Conservation (phyloP, 2,329 filamentous ascomycete species). For the Cordyceps militaris region DNA sequence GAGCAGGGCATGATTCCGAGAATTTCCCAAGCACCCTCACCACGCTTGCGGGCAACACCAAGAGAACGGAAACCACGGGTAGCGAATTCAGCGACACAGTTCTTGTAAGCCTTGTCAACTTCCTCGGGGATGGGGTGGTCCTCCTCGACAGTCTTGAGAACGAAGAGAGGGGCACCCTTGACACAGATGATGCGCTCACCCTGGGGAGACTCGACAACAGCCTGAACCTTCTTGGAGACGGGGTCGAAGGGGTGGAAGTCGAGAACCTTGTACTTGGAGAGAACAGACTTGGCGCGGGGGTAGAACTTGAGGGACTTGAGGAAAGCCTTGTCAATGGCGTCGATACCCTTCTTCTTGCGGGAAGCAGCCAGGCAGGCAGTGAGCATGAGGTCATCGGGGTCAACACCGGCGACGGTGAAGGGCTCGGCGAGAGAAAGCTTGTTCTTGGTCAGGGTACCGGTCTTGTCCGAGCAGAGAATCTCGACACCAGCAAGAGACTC, state of each 20-base stretch:
- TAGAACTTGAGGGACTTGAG: constrained; percentile 78
- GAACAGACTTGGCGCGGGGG: constrained; percentile 70
- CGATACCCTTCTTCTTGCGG: constrained; percentile 92
- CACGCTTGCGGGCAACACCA: constrained; percentile 85
- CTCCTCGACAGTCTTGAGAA: constrained; percentile 80
- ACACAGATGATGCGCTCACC: constrained; percentile 83
- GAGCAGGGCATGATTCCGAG: constrained; percentile 93
- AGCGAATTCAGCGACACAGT: constrained; percentile 86
- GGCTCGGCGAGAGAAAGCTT: constrained; percentile 83
- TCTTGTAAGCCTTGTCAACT: constrained; percentile 79
- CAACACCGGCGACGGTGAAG: constrained; percentile 74
- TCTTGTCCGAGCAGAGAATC: constrained; percentile 93
- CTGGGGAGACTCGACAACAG: constrained; percentile 73
- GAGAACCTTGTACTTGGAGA: constrained; percentile 77
- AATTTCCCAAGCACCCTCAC: constrained; percentile 77
- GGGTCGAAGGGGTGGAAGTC: constrained; percentile 87
- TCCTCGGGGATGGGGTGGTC: constrained; percentile 72
- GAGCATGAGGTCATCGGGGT: constrained; percentile 83
- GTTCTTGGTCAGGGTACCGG: constrained; percentile 89
- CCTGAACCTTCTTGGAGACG: constrained; percentile 87
- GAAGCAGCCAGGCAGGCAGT: constrained; percentile 85
- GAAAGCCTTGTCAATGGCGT: constrained; percentile 93
- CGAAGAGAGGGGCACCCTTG: constrained; percentile 84
- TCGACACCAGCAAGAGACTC: constrained; percentile 89
- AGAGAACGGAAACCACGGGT: constrained; percentile 91